Evolutionary conservation across 495 filamentous ascomycete species (phyloP).

Genomic region (Aspergillus steynii): DNA sequence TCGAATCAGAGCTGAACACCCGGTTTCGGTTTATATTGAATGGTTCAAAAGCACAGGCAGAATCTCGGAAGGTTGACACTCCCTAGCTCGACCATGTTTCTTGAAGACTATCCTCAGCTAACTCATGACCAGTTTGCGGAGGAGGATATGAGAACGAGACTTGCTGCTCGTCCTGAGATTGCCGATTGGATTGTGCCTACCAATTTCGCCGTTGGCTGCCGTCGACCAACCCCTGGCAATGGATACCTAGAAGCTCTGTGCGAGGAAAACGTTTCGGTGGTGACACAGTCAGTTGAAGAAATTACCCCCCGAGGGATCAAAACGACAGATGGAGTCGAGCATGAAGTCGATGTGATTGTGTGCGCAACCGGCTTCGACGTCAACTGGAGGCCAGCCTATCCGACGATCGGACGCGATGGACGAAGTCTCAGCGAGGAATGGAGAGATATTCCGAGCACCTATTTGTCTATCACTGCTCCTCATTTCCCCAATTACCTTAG

Average conservation of each 20-base stretch:
- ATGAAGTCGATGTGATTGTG: constrained; percentile 46
- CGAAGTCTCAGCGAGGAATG: constrained; percentile 19
- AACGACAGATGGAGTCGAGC: constrained; percentile 19
- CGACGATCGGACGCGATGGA: constrained; percentile 32
- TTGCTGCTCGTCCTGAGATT: constrained; percentile 19
- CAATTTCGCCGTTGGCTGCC: constrained; percentile 37
- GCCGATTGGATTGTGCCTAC: no score
- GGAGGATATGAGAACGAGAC: constrained; percentile 14
- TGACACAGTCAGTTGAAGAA: constrained; percentile 44
- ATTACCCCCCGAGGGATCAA: constrained; percentile 50
- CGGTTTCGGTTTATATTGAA: constrained; percentile 26
- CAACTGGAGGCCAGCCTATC: constrained; percentile 33
- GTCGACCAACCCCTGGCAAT: constrained; percentile 40
- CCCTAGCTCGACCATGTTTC: no score
- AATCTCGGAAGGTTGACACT: no score
- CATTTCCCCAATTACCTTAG: constrained; percentile 59
- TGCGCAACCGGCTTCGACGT: constrained; percentile 51
- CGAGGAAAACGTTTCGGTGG: constrained; percentile 48
- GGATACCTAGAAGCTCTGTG: constrained; percentile 41
- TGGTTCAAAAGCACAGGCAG: no score
- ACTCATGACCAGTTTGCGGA: no score
- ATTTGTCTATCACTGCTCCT: constrained; percentile 51
- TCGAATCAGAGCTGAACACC: constrained; percentile 41
- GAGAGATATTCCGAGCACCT: constrained; percentile 27
- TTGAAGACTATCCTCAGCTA: no score